Conservation (phyloP, 306 rosid species). For the Abrus precatorius region DNA sequence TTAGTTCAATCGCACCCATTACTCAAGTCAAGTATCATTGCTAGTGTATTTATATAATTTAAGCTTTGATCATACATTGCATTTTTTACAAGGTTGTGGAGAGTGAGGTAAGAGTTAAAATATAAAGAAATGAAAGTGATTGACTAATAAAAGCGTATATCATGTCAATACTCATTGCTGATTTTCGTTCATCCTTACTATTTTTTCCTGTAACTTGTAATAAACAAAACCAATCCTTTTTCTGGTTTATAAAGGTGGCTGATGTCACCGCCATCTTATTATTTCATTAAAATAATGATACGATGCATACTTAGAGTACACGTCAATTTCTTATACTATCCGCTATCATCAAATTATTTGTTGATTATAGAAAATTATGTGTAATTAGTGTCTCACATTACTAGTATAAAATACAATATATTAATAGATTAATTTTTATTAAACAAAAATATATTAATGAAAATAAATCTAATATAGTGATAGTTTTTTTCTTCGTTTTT, state of each 20-base stretch:
- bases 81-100: not conserved
- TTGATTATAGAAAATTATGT: too few relatives aligned
- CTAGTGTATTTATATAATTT: not conserved
- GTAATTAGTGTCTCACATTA: too few relatives aligned
- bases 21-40: not conserved
- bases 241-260: constrained; percentile 1
- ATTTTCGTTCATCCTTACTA: not conserved
- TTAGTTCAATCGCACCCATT: not conserved
- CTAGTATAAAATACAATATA: too few relatives aligned
- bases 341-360: too few relatives aligned
- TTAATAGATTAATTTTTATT: too few relatives aligned
- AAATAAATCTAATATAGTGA: too few relatives aligned
- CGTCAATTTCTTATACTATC: too few relatives aligned
- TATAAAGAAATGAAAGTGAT: constrained; percentile 17
- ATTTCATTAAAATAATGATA: not conserved
- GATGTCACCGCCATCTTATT: not conserved
- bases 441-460: too few relatives aligned
- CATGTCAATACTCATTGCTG: not conserved
- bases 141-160: not conserved
- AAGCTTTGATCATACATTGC: not conserved
- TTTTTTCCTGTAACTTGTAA: not conserved
- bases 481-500: too few relatives aligned
- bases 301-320: too few relatives aligned
- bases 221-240: not conserved
- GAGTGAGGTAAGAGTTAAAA: not conserved